Base-by-base conservation (phyloP, 129 eudicot species). In the Chrysanthemum lavandulifolium region DNA sequence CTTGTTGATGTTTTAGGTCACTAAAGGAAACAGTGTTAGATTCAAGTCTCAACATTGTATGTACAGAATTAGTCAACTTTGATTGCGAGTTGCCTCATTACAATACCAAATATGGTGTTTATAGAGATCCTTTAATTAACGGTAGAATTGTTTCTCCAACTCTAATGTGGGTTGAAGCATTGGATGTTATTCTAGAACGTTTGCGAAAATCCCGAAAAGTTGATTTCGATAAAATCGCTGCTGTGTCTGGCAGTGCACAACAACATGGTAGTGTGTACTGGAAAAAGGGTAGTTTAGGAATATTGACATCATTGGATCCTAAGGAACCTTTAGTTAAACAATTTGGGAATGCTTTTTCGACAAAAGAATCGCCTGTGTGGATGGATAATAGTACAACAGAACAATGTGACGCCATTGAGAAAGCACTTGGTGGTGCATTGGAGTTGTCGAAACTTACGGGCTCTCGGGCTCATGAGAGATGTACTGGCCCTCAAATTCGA, bases 191-290 rank as follows among this genome's bases (percentile, higher is more conserved):
- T 0, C 82, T 89, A 29, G 58, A 81, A 13, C 79, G 75, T 36
- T 79, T 88, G 0, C 53, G 54, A 49, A 77, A 79, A 51, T 75
- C 75, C 16, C 7, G 25, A 10, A 85, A 67, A 2, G 45, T 89
- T 13, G 82, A 77, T 77, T 83, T 89, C 51, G 78, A 83, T 5
- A 89, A 83, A 51, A 49, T 89, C 47, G 82, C 73, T 13, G 89
- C 87, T 48, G 73, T 89, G 58, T 89, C 91, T 12, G 96, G 96
- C 49, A 88, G 91, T 74, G 96, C 84, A 5, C 96, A 89, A 78
- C 96, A 89, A 73, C 91, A 89, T 65, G 96, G 96, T 21, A 89
- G 89, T 79, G 96, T 89, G 63, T 86, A 81, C 54, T 88, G 96
- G 91, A 89, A 83, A 51, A 82, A 13, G 31, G 91, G 89, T 9